Percentiles rank a stretch among this genome's conserved stretches.
Evolutionary conservation across 441 rosid species (phyloP).

Genomic region (Codiaeum variegatum): DNA sequence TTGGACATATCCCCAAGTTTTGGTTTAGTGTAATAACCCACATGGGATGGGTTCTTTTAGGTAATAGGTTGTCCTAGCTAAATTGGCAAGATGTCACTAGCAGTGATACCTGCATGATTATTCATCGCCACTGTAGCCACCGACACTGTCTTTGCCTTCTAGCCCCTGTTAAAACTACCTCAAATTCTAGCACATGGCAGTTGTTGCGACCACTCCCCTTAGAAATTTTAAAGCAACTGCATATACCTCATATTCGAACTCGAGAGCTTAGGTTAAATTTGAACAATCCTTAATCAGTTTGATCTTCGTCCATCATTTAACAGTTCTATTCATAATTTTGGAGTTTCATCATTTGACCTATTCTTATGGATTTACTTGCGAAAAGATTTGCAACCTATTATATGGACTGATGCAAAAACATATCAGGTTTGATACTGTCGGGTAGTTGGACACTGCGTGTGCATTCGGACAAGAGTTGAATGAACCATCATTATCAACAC

Average conservation of each 20-base stretch:
- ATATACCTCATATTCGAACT: too few relatives aligned
- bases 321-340: conserved; percentile 23
- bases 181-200: neutral
- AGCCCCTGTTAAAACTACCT: conserved; percentile 4
- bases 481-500: conserved; percentile 14
- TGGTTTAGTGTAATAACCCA: neutral
- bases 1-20: conserved; percentile 1
- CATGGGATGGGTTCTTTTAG: conserved; percentile 4
- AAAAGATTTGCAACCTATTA: conserved; percentile 17
- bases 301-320: conserved; percentile 17
- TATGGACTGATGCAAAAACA: neutral
- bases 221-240: too few relatives aligned
- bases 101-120: neutral
- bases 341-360: conserved; percentile 13
- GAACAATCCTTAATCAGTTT: too few relatives aligned
- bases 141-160: neutral
- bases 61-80: neutral
- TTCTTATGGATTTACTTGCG: conserved; percentile 26
- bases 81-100: neutral
- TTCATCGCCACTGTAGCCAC: neutral
- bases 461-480: conserved; percentile 17
- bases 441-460: conserved; percentile 18
- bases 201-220: conserved; percentile 8
- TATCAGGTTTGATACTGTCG: conserved; percentile 2
- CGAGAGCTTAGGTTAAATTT: too few relatives aligned